Evolutionary conservation across 257 asterid species (phyloP).

Genomic region (Marsdenia floribunda): DNA sequence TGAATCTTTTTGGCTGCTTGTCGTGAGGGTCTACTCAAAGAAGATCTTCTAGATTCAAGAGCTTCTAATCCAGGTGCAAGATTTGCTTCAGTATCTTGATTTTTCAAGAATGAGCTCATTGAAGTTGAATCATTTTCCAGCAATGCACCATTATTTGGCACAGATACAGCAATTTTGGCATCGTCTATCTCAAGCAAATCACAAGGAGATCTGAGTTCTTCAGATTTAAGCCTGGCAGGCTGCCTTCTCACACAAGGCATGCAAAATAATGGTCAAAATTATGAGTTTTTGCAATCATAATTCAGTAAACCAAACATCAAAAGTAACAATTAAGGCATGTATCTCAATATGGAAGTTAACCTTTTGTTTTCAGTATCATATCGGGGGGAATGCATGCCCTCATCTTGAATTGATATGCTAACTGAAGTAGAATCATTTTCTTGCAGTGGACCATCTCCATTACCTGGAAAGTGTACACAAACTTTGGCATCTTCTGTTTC

Average conservation of each 20-base stretch:
- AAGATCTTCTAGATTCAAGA: constrained; percentile 31
- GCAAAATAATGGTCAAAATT: constrained; percentile 5
- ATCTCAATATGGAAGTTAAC: constrained; percentile 4
- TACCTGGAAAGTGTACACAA: constrained; percentile 13
- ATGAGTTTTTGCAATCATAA: not conserved
- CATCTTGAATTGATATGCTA: constrained; percentile 15
- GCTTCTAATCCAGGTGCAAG: constrained; percentile 19
- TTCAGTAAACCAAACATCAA: not conserved
- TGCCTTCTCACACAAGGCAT: constrained; percentile 56
- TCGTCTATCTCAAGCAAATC: constrained; percentile 18
- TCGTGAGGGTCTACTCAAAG: constrained; percentile 58
- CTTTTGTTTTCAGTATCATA: constrained; percentile 22
- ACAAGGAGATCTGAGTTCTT: constrained; percentile 24
- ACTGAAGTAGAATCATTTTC: constrained; percentile 31
- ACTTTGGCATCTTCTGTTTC: constrained; percentile 18
- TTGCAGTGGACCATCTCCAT: constrained; percentile 23
- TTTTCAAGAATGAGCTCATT: constrained; percentile 10
- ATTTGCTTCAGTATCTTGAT: constrained; percentile 18
- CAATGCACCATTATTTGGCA: constrained; percentile 19
- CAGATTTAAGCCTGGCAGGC: constrained; percentile 46
- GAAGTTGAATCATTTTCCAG: constrained; percentile 29
- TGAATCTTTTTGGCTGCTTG: constrained; percentile 60
- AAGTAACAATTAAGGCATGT: not conserved
- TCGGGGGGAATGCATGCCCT: constrained; percentile 15
- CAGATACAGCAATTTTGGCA: constrained; percentile 11